Evolutionary conservation across 2,329 filamentous ascomycete genomes (phyloP).

Genomic region (Cladobotryum protrusum): DNA sequence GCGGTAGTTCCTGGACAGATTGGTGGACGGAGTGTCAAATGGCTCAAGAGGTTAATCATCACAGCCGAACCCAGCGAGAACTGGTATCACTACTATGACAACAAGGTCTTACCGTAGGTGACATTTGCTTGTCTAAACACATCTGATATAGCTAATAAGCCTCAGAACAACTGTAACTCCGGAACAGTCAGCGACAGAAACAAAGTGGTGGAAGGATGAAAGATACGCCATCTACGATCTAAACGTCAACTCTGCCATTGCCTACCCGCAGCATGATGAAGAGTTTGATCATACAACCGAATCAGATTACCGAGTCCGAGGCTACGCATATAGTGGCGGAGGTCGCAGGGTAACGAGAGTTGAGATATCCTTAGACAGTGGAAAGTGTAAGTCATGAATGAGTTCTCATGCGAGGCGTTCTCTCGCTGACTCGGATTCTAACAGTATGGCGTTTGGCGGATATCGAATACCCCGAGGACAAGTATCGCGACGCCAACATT

Average conservation of each 20-base stretch:
- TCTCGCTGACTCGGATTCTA: neutral
- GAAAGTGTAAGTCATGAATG: slow-evolving; percentile 37
- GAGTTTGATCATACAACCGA: slow-evolving; percentile 40
- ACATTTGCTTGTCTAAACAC: slow-evolving; percentile 55
- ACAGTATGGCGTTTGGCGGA: slow-evolving; percentile 66
- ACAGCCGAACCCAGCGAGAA: slow-evolving; percentile 78
- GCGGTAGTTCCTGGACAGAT: slow-evolving; percentile 67
- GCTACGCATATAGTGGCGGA: slow-evolving; percentile 85
- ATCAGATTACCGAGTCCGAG: slow-evolving; percentile 58
- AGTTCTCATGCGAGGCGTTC: neutral
- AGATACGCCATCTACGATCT: slow-evolving; percentile 90
- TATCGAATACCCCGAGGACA: slow-evolving; percentile 78
- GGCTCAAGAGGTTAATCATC: slow-evolving; percentile 75
- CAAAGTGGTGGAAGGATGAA: slow-evolving; percentile 67
- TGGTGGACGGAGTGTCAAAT: slow-evolving; percentile 78
- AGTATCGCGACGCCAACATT: slow-evolving; percentile 59
- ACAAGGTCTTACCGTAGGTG: slow-evolving; percentile 69
- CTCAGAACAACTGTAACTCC: no score
- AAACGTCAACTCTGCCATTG: slow-evolving; percentile 77
- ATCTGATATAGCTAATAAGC: no score
- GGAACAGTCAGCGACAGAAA: no score
- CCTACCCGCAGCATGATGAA: slow-evolving; percentile 74
- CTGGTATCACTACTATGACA: slow-evolving; percentile 95
- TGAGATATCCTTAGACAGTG: slow-evolving; percentile 77
- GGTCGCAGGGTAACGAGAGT: slow-evolving; percentile 77